Conservation (phyloP, 1,284 basidiomycete species). For the Sporisorium scitamineum region DNA sequence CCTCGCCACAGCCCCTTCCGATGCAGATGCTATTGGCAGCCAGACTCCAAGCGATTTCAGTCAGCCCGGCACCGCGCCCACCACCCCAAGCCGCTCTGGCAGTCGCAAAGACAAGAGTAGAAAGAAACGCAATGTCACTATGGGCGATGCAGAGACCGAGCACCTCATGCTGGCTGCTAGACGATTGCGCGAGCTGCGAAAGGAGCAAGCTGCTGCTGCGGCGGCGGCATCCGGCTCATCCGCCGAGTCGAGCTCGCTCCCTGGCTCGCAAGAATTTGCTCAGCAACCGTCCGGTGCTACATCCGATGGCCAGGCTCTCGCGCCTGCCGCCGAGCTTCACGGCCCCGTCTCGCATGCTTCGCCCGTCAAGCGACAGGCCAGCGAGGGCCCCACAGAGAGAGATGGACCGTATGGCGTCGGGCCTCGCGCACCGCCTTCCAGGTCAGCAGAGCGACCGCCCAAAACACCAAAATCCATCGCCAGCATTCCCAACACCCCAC, state of each 20-base stretch:
- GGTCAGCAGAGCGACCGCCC: conserved; percentile 39
- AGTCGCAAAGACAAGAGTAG: conserved; percentile 46
- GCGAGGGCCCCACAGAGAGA: conserved; percentile 42
- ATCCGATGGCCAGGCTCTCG: conserved; percentile 19
- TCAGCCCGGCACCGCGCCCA: conserved; percentile 36
- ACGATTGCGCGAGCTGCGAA: conserved; percentile 59
- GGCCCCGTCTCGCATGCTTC: conserved; percentile 31
- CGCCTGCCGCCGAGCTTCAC: conserved; percentile 33
- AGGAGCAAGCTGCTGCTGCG: conserved; percentile 33
- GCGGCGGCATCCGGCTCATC: conserved; percentile 19
- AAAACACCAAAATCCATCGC: conserved; percentile 45
- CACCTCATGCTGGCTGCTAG: conserved; percentile 70
- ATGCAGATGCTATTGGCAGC: conserved; percentile 13
- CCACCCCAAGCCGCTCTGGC: conserved; percentile 52
- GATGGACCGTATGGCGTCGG: conserved; percentile 15
- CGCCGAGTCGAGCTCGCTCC: conserved; percentile 17
- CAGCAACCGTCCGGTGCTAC: not conserved
- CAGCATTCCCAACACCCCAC: conserved; percentile 41
- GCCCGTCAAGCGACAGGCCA: conserved; percentile 48
- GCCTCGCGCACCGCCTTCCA: conserved; percentile 39
- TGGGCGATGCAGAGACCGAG: conserved; percentile 71
- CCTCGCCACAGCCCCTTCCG: not conserved
- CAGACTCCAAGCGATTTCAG: conserved; percentile 23
- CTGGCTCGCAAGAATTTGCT: conserved; percentile 35
- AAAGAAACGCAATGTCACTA: conserved; percentile 55